phyloP scores from a whole-genome alignment of 129 eudicot species.

The Smallanthus sonchifolius region DNA sequence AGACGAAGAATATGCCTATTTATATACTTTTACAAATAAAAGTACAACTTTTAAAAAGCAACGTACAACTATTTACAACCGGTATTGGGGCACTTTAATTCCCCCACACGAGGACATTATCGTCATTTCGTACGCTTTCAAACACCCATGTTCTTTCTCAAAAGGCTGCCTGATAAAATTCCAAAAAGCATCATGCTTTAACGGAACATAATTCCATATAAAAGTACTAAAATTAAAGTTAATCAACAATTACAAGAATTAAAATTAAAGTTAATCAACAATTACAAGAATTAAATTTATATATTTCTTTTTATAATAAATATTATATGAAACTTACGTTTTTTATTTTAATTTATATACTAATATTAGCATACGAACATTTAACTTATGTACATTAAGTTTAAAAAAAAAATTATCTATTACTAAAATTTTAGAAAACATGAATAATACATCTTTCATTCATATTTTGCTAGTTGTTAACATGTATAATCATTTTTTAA shows the following conservation, averaged over 20 bases:
- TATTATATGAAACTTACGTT: no score
- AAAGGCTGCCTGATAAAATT: constrained; percentile 40
- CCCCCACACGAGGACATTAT: constrained; percentile 28
- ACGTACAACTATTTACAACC: constrained; percentile 19
- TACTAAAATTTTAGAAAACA: no score
- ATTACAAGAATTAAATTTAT: no score
- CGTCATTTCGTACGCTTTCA: constrained; percentile 32
- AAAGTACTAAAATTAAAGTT: neutral
- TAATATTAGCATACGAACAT: no score
- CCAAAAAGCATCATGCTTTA: constrained; percentile 33
- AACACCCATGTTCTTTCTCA: constrained; percentile 47
- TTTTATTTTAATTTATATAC: no score
- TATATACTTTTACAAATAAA: neutral
- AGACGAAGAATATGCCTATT: no score
- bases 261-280: neutral
- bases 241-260: neutral
- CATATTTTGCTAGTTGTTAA: no score
- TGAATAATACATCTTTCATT: no score
- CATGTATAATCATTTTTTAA: no score
- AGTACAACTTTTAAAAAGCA: constrained; percentile 15
- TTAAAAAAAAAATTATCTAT: no score
- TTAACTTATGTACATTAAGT: no score
- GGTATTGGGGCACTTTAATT: constrained; percentile 12
- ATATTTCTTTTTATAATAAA: no score
- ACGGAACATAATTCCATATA: neutral